Evolutionary conservation across 2,329 filamentous ascomycete species (phyloP).

Genomic region (Rhinocladiella similis): DNA sequence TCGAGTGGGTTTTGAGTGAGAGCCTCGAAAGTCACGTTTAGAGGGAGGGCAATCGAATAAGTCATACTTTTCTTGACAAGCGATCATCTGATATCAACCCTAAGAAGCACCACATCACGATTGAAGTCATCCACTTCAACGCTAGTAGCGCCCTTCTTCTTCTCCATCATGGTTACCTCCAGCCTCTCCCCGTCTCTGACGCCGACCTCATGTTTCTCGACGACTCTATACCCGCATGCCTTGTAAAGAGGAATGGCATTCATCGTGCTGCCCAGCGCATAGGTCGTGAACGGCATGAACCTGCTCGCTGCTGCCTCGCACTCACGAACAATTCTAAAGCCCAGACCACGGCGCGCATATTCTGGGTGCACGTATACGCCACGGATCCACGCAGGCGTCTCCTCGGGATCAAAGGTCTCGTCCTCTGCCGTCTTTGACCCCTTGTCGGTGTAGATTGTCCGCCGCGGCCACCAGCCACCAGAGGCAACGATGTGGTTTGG

Average conservation of each 20-base stretch:
- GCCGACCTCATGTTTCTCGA: not conserved
- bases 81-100: not conserved
- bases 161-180: not conserved
- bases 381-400: not conserved
- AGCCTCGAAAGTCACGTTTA: not conserved
- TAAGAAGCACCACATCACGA: not conserved
- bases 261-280: not conserved
- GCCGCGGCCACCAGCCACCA: not conserved
- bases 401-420: not conserved
- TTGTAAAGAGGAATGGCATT: not conserved
- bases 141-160: not conserved
- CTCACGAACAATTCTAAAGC: not conserved
- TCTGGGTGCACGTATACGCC: not conserved
- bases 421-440: not conserved
- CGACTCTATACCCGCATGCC: not conserved
- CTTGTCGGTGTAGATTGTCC: not conserved
- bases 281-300: not conserved
- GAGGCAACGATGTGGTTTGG: not conserved
- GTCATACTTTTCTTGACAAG: not conserved
- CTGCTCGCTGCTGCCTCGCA: not conserved
- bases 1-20: slow-evolving; percentile 13
- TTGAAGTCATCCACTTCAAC: not conserved
- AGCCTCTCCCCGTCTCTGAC: not conserved
- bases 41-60: not conserved
- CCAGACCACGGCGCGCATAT: not conserved